Conservation (phyloP, 2,329 filamentous ascomycete genomes). For the Calonectria hongkongensis region DNA sequence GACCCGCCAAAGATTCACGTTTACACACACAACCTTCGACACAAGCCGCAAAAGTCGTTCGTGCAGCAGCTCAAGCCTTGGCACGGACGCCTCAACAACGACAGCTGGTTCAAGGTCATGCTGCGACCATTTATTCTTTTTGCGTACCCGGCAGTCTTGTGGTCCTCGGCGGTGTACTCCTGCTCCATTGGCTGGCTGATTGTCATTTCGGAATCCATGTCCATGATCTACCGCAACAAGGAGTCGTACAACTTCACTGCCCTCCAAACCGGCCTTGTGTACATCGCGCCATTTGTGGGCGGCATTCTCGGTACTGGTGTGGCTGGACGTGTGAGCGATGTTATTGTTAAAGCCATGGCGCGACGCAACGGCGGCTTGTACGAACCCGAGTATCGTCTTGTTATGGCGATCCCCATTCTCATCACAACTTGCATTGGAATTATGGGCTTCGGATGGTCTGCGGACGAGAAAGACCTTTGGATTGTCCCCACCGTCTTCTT, state of each 20-base stretch:
- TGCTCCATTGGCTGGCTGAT: conserved; percentile 97
- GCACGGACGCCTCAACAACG: conserved; percentile 85
- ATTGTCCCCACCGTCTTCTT: conserved; percentile 97
- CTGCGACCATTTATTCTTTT: conserved; percentile 89
- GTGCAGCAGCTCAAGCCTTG: conserved; percentile 83
- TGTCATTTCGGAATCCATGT: conserved; percentile 91
- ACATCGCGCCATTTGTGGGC: conserved; percentile 92
- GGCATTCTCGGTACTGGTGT: conserved; percentile 94
- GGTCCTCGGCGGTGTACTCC: conserved; percentile 89
- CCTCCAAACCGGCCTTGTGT: conserved; percentile 88
- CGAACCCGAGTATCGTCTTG: conserved; percentile 92
- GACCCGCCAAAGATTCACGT: conserved; percentile 61
- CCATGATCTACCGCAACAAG: conserved; percentile 83
- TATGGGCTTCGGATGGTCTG: conserved; percentile 98
- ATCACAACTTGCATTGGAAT: conserved; percentile 88
- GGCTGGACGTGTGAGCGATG: conserved; percentile 89
- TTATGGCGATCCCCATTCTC: conserved; percentile 89
- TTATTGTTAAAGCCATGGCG: conserved; percentile 88
- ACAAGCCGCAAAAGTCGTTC: conserved; percentile 82
- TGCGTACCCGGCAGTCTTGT: conserved; percentile 90
- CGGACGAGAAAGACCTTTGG: conserved; percentile 83
- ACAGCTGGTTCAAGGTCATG: conserved; percentile 87
- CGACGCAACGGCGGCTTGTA: conserved; percentile 93
- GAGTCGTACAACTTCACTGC: conserved; percentile 87
- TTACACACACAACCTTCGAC: conserved; percentile 83